These are phyloP conservation scores for Lathyrus aphaca DNA, from an alignment of 306 rosid species.

Conservation along the genomic window DNA sequence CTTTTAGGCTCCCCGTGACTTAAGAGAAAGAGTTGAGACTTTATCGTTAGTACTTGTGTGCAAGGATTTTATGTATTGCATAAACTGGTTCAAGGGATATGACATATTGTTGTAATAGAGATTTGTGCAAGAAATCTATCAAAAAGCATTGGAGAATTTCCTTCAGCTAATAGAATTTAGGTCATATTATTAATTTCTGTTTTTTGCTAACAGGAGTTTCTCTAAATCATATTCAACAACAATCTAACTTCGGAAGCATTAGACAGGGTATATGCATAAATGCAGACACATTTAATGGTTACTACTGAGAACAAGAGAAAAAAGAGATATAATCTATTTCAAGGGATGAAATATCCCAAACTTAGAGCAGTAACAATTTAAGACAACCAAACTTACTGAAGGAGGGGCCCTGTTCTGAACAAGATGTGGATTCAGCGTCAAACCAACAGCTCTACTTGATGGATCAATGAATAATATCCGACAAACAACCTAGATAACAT, in stretches of 20 bases:
- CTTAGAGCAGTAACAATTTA: slow-evolving; percentile 18
- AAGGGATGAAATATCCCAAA: slow-evolving; percentile 8
- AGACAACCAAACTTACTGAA: slow-evolving; percentile 58
- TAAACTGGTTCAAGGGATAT: background rate
- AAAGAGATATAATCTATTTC: slow-evolving; percentile 11
- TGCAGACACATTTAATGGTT: background rate
- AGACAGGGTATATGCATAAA: slow-evolving; percentile 31
- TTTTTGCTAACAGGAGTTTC: background rate
- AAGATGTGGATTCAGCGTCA: slow-evolving; percentile 92
- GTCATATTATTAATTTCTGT: background rate
- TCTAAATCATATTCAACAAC: slow-evolving; percentile 23
- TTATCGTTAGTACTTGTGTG: background rate
- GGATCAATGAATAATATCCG: slow-evolving; percentile 93
- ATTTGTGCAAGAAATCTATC: background rate
- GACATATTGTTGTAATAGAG: background rate
- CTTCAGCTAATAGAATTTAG: background rate
- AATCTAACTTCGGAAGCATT: slow-evolving; percentile 18
- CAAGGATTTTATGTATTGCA: background rate
- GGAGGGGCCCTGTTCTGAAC: slow-evolving; percentile 79
- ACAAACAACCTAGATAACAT: slow-evolving; percentile 68
- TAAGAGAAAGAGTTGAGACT: slow-evolving; percentile 4
- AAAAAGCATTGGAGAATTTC: slow-evolving; percentile 7
- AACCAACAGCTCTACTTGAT: slow-evolving; percentile 86
- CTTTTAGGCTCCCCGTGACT: background rate
- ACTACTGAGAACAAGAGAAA: background rate